Percentiles rank a stretch among this genome's conserved stretches.
Conservation (phyloP, 371 early-diverging fungal species). For the Aphelidium insulamus region DNA sequence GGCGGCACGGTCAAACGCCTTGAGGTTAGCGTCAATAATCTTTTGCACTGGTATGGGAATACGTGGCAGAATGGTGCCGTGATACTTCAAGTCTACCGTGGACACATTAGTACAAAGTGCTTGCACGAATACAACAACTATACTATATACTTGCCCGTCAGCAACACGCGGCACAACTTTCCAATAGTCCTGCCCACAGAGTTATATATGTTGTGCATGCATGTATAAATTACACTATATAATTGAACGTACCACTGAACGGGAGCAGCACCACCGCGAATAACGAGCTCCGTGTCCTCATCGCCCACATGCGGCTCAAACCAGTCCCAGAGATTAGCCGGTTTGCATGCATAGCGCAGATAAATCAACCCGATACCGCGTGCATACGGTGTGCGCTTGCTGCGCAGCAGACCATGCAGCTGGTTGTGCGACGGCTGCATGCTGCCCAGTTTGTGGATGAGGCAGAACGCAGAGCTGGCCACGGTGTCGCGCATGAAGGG, state of each 20-base stretch:
- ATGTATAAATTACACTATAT: not conserved
- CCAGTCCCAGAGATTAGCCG: constrained; percentile 63
- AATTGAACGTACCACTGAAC: constrained; percentile 24
- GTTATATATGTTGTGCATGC: not conserved
- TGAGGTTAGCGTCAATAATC: constrained; percentile 36
- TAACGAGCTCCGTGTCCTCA: constrained; percentile 39
- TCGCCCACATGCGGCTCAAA: constrained; percentile 53
- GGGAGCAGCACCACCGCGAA: constrained; percentile 37
- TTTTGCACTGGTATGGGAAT: constrained; percentile 64
- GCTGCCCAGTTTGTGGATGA: too few relatives aligned
- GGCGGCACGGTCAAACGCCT: constrained; percentile 26
- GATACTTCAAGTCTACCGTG: constrained; percentile 27
- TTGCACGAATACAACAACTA: too few relatives aligned
- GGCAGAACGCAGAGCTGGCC: too few relatives aligned
- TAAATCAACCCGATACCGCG: constrained; percentile 66
- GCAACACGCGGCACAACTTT: constrained; percentile 29
- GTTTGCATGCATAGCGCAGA: constrained; percentile 59
- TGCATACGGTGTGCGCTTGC: too few relatives aligned
- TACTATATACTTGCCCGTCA: constrained; percentile 21
- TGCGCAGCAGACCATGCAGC: too few relatives aligned
- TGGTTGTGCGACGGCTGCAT: too few relatives aligned
- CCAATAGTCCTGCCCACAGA: constrained; percentile 36
- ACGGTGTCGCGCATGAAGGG: too few relatives aligned
- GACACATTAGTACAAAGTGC: too few relatives aligned
- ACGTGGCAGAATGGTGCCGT: constrained; percentile 57